These are phyloP conservation scores for Lobosporangium transversale DNA, from an alignment of 192 early-diverging fungal genomes.

Conservation along the genomic window DNA sequence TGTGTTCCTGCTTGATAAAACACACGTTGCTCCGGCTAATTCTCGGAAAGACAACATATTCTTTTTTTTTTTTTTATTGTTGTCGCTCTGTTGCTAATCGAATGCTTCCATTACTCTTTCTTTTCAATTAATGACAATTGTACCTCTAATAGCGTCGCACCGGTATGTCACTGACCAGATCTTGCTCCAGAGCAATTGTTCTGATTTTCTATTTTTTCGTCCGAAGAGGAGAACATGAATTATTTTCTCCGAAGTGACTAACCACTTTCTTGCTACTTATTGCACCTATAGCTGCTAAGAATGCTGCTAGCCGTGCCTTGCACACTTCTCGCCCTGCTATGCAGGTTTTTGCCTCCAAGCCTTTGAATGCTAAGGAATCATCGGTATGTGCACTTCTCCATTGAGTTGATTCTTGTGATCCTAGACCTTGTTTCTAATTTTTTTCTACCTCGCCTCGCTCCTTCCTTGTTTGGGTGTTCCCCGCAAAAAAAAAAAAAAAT, in stretches of 20 bases:
- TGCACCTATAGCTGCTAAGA: constrained; percentile 29
- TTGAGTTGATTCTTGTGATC: not conserved
- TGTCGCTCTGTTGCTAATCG: not conserved
- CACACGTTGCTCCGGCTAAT: not conserved
- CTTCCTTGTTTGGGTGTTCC: constrained; percentile 48
- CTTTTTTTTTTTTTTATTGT: not conserved
- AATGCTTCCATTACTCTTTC: not conserved
- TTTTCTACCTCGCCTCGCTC: constrained; percentile 9
- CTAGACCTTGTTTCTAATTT: not conserved
- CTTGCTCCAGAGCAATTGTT: not conserved
- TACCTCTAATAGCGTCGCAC: constrained; percentile 26
- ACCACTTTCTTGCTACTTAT: constrained; percentile 5
- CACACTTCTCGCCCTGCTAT: constrained; percentile 70
- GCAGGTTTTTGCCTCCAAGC: constrained; percentile 76
- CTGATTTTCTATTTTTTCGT: not conserved
- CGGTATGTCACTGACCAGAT: constrained; percentile 20
- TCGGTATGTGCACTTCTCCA: constrained; percentile 54
- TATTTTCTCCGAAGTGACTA: constrained; percentile 37
- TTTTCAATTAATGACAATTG: not conserved
- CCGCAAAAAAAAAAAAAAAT: no score
- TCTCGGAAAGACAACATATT: not conserved
- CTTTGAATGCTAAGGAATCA: constrained; percentile 79
- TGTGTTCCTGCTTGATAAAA: constrained; percentile 3
- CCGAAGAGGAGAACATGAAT: no score
- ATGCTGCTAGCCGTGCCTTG: constrained; percentile 64